These are phyloP conservation scores for Lotus japonicus DNA, from an alignment of 306 rosid species.

Conservation along the genomic window DNA sequence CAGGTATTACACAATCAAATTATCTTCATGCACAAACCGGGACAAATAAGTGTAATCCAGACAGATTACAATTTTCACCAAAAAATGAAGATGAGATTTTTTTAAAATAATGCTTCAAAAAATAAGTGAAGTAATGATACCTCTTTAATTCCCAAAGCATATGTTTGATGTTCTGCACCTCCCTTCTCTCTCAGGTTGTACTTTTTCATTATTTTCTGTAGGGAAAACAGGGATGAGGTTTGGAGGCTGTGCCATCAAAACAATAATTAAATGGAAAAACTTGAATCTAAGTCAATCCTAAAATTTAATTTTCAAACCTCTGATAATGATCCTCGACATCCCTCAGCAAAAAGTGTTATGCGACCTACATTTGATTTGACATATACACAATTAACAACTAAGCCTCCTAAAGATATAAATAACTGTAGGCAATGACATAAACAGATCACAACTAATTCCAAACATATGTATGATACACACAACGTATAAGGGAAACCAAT, in stretches of 20 bases:
- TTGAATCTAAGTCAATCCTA: conserved; percentile 13
- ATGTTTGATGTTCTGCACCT: conserved; percentile 83
- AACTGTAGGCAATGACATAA: not conserved
- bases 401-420: conserved; percentile 4
- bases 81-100: not conserved
- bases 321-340: conserved; percentile 92
- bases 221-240: not conserved
- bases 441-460: not conserved
- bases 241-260: conserved; percentile 7
- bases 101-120: not conserved
- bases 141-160: conserved; percentile 95
- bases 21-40: not conserved
- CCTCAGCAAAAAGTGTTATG: conserved; percentile 80
- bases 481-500: conserved; percentile 1
- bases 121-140: conserved; percentile 36
- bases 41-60: not conserved
- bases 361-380: conserved; percentile 47
- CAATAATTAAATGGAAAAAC: conserved; percentile 9
- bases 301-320: conserved; percentile 55
- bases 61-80: not conserved
- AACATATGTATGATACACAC: not conserved
- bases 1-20: not conserved
- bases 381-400: conserved; percentile 2
- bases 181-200: conserved; percentile 77
- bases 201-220: conserved; percentile 62